A percentile compares a stretch with the other conserved stretches of the same genome.
Conservation (phyloP, 2,329 filamentous ascomycete genomes). For the Aspergillus fumigatiaffinis region DNA sequence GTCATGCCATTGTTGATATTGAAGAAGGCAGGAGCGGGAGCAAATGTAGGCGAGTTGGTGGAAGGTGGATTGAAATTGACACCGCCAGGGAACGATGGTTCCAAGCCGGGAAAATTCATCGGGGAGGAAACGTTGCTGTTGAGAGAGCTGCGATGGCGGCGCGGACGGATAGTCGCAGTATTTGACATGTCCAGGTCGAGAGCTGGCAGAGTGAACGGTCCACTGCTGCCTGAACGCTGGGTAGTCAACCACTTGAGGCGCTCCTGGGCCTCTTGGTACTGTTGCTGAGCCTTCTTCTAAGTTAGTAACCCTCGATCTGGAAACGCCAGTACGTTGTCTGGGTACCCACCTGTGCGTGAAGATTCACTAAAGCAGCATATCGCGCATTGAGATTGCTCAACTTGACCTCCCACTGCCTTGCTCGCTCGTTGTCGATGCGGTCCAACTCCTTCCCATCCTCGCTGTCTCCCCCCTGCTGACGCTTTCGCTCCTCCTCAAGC, state of each 20-base stretch:
- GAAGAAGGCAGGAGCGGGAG: conserved; percentile 52
- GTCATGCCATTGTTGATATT: conserved; percentile 63
- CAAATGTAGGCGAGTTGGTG: conserved; percentile 51
- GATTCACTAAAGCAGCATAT: conserved; percentile 40
- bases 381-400: conserved; percentile 40
- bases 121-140: conserved; percentile 47
- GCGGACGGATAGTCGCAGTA: conserved; percentile 39
- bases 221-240: conserved; percentile 34
- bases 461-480: conserved; percentile 44
- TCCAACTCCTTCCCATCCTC: conserved; percentile 51
- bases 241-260: conserved; percentile 41
- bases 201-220: conserved; percentile 39
- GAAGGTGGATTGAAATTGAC: conserved; percentile 48
- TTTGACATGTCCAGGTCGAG: conserved; percentile 42
- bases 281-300: conserved; percentile 32
- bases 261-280: conserved; percentile 46
- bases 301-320: conserved; percentile 2
- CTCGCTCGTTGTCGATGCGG: conserved; percentile 47
- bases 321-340: not conserved
- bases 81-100: conserved; percentile 36
- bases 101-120: conserved; percentile 38
- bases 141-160: conserved; percentile 45
- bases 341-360: conserved; percentile 35
- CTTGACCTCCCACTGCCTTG: conserved; percentile 45
- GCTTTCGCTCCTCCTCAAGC: conserved; percentile 56